Evolutionary conservation across 768 basidiomycete species (phyloP).

Genomic region (Lactarius deliciosus): DNA sequence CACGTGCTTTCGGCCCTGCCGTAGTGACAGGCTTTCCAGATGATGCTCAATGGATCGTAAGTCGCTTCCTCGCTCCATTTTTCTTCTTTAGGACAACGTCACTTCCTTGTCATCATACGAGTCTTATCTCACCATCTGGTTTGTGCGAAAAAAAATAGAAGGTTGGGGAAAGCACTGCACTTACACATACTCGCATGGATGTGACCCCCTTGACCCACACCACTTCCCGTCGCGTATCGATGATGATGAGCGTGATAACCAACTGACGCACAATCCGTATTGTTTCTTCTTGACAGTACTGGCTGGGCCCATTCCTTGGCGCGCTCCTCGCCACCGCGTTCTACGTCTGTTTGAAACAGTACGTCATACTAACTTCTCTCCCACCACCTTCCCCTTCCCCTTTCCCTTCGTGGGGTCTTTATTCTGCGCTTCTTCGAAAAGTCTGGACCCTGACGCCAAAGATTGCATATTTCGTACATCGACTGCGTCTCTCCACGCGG

Average conservation of each 20-base stretch:
- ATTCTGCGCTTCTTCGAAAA: background rate
- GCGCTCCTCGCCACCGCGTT: constrained; percentile 57
- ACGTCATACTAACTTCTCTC: constrained; percentile 28
- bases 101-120: background rate
- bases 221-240: constrained; percentile 6
- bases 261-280: background rate
- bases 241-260: constrained; percentile 18
- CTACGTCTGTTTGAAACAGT: constrained; percentile 58
- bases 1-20: constrained; percentile 69
- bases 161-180: background rate
- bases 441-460: constrained; percentile 17
- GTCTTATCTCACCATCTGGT: background rate
- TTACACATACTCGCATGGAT: background rate
- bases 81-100: background rate
- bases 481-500: background rate
- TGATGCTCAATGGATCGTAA: constrained; percentile 59
- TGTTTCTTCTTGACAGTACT: constrained; percentile 46
- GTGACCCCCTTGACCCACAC: constrained; percentile 13
- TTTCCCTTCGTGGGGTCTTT: background rate
- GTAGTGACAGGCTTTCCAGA: constrained; percentile 59
- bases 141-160: background rate
- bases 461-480: background rate
- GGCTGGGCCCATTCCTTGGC: constrained; percentile 70
- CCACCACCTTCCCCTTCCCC: background rate
- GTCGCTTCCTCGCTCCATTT: constrained; percentile 30